phyloP scores from a whole-genome alignment of 2,329 filamentous ascomycete species.

The Venturia effusa region DNA sequence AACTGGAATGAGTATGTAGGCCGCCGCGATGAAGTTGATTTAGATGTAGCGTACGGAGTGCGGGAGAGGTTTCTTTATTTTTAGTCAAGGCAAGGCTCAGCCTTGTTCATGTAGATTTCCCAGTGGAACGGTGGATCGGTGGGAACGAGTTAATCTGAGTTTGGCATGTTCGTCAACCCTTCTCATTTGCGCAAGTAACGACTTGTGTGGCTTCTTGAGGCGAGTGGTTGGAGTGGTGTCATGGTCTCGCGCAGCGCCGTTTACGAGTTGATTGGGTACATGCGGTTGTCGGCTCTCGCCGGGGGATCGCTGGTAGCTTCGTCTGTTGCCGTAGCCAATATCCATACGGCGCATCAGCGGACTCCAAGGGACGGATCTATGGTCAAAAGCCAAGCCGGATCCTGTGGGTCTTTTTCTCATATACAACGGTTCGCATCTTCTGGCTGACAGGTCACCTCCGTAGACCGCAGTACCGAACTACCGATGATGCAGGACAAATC shows the following conservation, averaged over 20 bases:
- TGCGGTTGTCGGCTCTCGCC: neutral
- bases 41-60: too few species aligned
- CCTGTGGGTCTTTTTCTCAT: neutral
- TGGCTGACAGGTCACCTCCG: neutral
- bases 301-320: neutral
- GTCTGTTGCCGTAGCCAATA: neutral
- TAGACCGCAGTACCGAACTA: neutral
- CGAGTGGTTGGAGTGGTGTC: neutral
- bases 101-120: too few species aligned
- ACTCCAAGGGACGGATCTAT: neutral
- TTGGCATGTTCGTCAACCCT: too few species aligned
- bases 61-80: too few species aligned
- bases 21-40: too few species aligned
- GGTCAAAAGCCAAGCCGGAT: neutral
- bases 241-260: neutral
- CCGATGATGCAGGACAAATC: too few species aligned
- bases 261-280: neutral
- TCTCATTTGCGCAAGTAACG: neutral
- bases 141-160: too few species aligned
- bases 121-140: too few species aligned
- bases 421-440: neutral
- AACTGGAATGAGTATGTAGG: too few species aligned
- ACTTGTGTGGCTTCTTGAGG: neutral
- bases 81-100: too few species aligned
- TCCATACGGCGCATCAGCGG: neutral